Evolutionary conservation across 345 rosid species (phyloP), one percentile per base, ranked within the genome.

Genomic region (Populus euphratica): DNA sequence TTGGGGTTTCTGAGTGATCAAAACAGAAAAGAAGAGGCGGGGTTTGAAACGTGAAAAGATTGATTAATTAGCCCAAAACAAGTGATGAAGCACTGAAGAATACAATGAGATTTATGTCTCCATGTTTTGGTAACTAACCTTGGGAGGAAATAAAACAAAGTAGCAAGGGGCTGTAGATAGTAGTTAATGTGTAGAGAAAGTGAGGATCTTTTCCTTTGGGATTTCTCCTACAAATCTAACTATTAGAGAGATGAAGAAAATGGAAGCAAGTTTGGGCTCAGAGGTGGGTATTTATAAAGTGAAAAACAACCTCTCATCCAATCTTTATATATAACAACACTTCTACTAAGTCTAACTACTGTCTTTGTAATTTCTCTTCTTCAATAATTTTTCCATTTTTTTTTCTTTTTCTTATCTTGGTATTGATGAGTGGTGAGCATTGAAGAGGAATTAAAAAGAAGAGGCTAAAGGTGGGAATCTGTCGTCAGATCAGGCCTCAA

Each of bases 261-360:
- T 80, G 84, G 85, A 82, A 86, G 86, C 73, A 72, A 80, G 65
- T 14, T 41, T 43, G 52, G 52, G 80, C 47, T 65, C 23, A 13
- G 79, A 80, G 78, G 72, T 59, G 79, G 77, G 73, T 86, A 75
- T 79, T 82, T 89, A 86, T 87, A 85, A 85, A 80, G 83, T 68
- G 47, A 83, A 77, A 49, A 66, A 75, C 18, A 35, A 68, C 72
- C 72, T 54, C 36, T 68, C 73, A 73, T 79, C 69, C 36, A 65
- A 13, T 36, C 5, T n/a, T 23, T 35, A 31, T 59, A 23, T 6
- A 21, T 6, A 56, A 23, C 29, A 73, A 43, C 7, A 73, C 69
- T 68, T 68, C 74, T 73, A 43, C 20, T 13, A 29, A 43, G 7
- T 17, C 21, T n/a, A 2, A 6, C 31, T 31, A n/a, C 64, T 12